Percentiles rank a stretch among this genome's conserved stretches.
Conservation (phyloP, 768 basidiomycete genomes). For the Suillus weaverae region DNA sequence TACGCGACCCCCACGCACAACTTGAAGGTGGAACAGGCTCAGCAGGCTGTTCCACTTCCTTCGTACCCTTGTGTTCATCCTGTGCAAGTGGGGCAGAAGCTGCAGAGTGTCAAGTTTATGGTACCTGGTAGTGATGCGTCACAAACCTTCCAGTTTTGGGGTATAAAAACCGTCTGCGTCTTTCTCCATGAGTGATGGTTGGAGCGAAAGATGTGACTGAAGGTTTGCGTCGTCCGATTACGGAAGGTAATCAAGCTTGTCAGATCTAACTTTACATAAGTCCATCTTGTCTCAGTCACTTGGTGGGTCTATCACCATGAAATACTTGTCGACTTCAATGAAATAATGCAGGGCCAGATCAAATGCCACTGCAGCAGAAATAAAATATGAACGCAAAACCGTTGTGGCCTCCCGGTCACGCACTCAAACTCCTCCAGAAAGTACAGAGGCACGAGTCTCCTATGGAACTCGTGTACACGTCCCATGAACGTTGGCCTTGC, state of each 20-base stretch:
- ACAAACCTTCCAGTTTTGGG: constrained; percentile 46
- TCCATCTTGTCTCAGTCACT: neutral
- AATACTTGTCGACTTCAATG: neutral
- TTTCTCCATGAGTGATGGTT: constrained; percentile 52
- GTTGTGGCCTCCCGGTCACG: constrained; percentile 15
- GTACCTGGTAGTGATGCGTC: neutral
- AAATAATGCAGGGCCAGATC: neutral
- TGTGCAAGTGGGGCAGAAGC: constrained; percentile 24
- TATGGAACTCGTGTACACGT: constrained; percentile 60
- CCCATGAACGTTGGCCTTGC: constrained; percentile 68
- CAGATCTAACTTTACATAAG: neutral
- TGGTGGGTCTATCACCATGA: neutral
- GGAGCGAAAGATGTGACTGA: constrained; percentile 7
- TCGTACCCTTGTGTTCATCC: constrained; percentile 28
- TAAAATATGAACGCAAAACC: constrained; percentile 3
- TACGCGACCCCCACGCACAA: constrained; percentile 17
- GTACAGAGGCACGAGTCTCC: constrained; percentile 47
- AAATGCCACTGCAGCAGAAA: neutral
- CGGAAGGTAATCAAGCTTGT: neutral
- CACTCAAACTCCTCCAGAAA: constrained; percentile 22
- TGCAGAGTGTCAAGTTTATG: constrained; percentile 5
- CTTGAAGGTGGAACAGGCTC: constrained; percentile 16
- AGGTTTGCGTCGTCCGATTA: constrained; percentile 6
- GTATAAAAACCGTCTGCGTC: constrained; percentile 82
- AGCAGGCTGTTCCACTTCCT: constrained; percentile 17